Base-by-base conservation (phyloP, 257 asterid species). In the Prunella vulgaris region DNA sequence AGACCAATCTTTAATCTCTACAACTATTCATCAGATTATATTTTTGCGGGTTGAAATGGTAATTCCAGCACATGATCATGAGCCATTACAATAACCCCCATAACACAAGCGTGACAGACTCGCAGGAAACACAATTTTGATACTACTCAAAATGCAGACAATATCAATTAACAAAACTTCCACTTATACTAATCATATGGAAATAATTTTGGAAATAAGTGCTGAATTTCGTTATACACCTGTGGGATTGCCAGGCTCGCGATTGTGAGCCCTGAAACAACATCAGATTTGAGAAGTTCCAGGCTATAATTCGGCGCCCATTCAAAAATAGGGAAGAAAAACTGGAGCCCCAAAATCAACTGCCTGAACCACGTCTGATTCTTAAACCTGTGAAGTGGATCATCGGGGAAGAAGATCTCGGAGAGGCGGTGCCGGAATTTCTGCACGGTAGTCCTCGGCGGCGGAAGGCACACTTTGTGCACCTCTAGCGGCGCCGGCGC, bases 211-310 rank as follows among this genome's bases (percentile, higher is more conserved):
- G 10, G 8, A 46, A 15, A n/a, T 5, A 15, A 46, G n/a, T 14
- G 52, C 1, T 44, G 20, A n/a, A 44, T 44, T 46, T 15, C 21
- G 53, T 5, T 46, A 46, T 46, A 5, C 24, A 84, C 96, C 90
- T 90, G 95, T n/a, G 98, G 98, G 49, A 92, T 92, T 4, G 96
- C 89, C 5, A 92, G 89, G 70, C 98, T 92, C 1, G 96, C 96
- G 44, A 92, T 89, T 5, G 98, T 92, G 42, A 92, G 86, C 4
- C 98, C 96, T 2, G 98, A 84, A 64, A 92, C 74, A 21, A 89
- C 66, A 70, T 92, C 96, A 15, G 96, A 89, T 52, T 82, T 84
- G 52, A 92, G 71, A 42, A 84, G 78, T 8, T 46, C 28, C 53
- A 85, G 2, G 60, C 61, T 81, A 7, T 92, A 92, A 73, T 77